Evolutionary conservation across 495 filamentous ascomycete species (phyloP), one percentile per base, ranked within the genome.

Genomic region (Penicillium macrosclerotiorum): DNA sequence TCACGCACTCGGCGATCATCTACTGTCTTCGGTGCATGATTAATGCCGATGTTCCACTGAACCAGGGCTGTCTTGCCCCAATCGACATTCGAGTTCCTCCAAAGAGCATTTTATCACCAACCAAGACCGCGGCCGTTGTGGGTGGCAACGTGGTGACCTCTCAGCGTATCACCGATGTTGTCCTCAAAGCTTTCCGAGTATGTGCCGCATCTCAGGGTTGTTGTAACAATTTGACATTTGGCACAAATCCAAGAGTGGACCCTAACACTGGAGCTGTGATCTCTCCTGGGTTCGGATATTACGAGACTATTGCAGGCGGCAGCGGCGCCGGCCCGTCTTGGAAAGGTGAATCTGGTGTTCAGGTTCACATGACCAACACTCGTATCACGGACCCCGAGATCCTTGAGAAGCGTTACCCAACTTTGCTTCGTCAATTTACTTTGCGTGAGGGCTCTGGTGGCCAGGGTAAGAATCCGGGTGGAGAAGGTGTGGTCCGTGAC

Each of bases 341-440:
- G 93, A 78, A 88, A 42, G 93, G 93, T 33, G 90, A 90, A 6
- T 84, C 79, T 38, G 93, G 93, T 32, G 89, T 97, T 33, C 93
- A 98, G 61, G 85, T 83, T 16, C 92, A 97, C 66, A 98, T 97
- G 92, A 98, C 93, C n/a, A 98, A 98, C 64, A 98, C 93, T 4
- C 82, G 93, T 1, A 97, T 97, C 60, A 98, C 93, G 1, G 93
- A 98, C 68, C 77, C 89, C 0, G 93, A 98, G 54, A 82, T 96
- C n/a, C 91, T 98, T 55, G 93, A 98, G 66, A 78, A 92, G 2
- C 79, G 93, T 12, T 98, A 98, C 56, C 93, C 93, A 1, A 87
- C 95, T 2, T 58, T 96, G 11, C 74, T 97, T 14, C 77, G 88
- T 0, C 83, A 92, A 60, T 98, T 96, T 61, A 82, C 82, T 0